Evolutionary conservation across 805 yeast species (phyloP), one percentile per base, ranked within the genome.

Genomic region (Wickerhamiella spandovensis): DNA sequence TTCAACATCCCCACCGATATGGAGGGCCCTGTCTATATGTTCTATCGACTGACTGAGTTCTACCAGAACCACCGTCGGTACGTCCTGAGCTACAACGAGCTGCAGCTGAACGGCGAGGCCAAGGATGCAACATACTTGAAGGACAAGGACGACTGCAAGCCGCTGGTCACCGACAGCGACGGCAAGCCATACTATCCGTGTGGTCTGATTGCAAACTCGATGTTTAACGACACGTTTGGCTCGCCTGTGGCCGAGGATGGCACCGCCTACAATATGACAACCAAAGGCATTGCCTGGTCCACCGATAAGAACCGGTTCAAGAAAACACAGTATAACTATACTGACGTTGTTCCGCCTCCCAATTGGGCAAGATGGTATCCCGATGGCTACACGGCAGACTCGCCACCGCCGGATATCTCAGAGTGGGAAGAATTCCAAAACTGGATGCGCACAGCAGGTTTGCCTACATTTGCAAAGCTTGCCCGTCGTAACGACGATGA

Each of bases 391-490:
- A 86, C 83, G n/a, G 80, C 76, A 32, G 77, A 77, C 5, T 87
- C 86, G 64, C 57, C 55, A 20, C 58, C 90, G 53, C 95, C 95
- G 2, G 82, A 84, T 61, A 63, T 90, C 46, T 73, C 84, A 1
- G 63, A 68, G 37, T 81, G 92, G 87, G 90, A 86, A 62, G 81
- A 81, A 56, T 76, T 90, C 58, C 95, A 88, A 70, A 90, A 88
- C 65, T 90, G 98, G 98, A 90, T 90, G 97, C 78, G 95, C 60
- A 88, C 97, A 1, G 95, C 97, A 0, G 96, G 95, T 0, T 71
- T 90, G 54, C 95, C 97, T 24, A 78, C 82, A 12, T 90, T 92
- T 62, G 79, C 83, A 72, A 90, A 92, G 63, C 67, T 88, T 37
- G 89, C 88, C 42, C 74, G 82, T 44, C 78, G 83, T 57, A 89